These are phyloP conservation scores for Sporisorium iseilematis-ciliati DNA, from an alignment of 1,284 basidiomycete species.

Conservation along the genomic window DNA sequence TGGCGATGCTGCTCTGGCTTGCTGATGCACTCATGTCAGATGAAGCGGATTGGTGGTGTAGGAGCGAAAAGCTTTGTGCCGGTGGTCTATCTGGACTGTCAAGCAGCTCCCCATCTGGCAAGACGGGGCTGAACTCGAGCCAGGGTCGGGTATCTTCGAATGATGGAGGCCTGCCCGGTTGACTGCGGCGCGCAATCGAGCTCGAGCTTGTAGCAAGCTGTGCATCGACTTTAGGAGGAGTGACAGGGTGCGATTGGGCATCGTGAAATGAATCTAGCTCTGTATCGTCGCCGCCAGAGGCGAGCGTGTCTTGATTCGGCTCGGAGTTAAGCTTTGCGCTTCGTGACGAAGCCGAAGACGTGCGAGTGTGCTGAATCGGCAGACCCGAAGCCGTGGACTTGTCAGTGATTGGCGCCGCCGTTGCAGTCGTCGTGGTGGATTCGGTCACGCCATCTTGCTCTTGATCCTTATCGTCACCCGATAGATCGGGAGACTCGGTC, in stretches of 20 bases:
- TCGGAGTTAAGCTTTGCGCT: slow-evolving; percentile 7
- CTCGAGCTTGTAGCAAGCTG: not conserved
- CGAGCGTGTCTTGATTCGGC: slow-evolving; percentile 1
- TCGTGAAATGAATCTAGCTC: slow-evolving; percentile 12
- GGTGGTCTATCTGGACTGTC: slow-evolving; percentile 18
- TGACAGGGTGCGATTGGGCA: slow-evolving; percentile 15
- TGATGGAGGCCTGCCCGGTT: slow-evolving; percentile 14
- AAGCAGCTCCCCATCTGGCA: slow-evolving; percentile 34
- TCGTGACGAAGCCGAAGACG: slow-evolving; percentile 7
- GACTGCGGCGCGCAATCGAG: not conserved
- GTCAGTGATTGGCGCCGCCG: not conserved
- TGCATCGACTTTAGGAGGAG: slow-evolving; percentile 15
- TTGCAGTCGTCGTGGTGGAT: not conserved
- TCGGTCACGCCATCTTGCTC: not conserved
- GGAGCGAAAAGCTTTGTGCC: slow-evolving; percentile 11
- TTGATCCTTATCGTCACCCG: slow-evolving; percentile 10
- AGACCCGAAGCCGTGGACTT: slow-evolving; percentile 2
- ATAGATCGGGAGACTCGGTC: slow-evolving; percentile 5
- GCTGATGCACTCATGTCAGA: slow-evolving; percentile 31
- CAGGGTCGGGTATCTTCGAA: slow-evolving; percentile 44
- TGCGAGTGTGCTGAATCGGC: slow-evolving; percentile 4
- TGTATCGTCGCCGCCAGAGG: not conserved
- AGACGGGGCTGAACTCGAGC: slow-evolving; percentile 47
- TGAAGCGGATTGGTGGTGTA: slow-evolving; percentile 10
- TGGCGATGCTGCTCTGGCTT: slow-evolving; percentile 31